Evolutionary conservation across 352 stramenopile species (phyloP).

Genomic region (Pelagophyceae sp.): DNA sequence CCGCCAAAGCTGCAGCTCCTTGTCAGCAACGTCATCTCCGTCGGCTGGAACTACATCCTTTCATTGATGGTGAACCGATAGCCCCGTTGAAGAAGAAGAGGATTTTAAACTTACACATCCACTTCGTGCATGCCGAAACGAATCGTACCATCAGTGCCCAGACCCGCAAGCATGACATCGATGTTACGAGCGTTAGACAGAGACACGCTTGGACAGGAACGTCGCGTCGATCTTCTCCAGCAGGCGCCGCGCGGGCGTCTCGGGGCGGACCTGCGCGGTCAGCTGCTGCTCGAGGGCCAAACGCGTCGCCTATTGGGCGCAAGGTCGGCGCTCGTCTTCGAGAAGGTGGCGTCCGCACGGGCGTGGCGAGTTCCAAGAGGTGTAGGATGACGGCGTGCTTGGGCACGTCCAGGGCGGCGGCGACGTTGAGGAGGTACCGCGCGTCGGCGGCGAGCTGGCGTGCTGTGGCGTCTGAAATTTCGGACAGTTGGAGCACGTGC

Average conservation of each 20-base stretch:
- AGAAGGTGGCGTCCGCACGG: no score
- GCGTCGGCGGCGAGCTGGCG: neutral
- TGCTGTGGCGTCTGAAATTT: neutral
- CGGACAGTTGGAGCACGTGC: neutral
- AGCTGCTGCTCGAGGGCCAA: neutral
- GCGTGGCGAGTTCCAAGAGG: neutral
- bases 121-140: no score
- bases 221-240: neutral
- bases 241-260: neutral
- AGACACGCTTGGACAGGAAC: neutral
- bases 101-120: no score
- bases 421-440: neutral
- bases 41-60: no score
- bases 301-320: neutral
- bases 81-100: no score
- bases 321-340: no score
- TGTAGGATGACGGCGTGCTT: neutral
- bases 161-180: no score
- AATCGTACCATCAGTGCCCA: no score
- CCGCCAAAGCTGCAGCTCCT: no score
- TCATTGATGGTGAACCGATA: no score
- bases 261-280: neutral
- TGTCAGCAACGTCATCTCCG: no score
- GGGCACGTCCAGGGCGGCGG: neutral
- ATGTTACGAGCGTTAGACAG: no score